Percentiles rank a stretch among this genome's conserved stretches.
Evolutionary conservation across 805 yeast species (phyloP).

Genomic region (Candida ipomoeae): DNA sequence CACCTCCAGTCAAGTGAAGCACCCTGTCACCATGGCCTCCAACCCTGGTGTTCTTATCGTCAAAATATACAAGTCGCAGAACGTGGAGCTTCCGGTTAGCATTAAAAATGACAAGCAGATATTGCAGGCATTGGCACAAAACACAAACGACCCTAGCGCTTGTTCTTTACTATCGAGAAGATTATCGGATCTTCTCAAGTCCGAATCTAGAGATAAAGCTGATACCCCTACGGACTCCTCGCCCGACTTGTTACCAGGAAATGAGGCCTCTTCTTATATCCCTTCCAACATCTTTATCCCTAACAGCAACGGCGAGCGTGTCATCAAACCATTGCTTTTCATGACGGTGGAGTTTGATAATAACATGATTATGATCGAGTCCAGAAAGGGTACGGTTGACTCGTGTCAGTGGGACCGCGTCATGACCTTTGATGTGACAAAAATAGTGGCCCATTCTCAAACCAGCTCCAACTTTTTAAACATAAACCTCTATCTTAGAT

Average conservation of each 20-base stretch:
- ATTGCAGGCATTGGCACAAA: conserved; percentile 59
- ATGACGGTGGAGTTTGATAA: conserved; percentile 93
- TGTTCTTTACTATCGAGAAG: conserved; percentile 11
- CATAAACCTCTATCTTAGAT: conserved; percentile 72
- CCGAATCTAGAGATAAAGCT: conserved; percentile 7
- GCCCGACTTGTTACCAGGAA: conserved; percentile 27
- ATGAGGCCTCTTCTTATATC: conserved; percentile 35
- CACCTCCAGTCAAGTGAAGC: background rate
- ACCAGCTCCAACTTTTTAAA: conserved; percentile 53
- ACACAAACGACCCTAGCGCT: conserved; percentile 34
- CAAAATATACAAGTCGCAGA: conserved; percentile 67
- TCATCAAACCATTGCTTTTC: conserved; percentile 67
- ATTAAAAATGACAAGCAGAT: conserved; percentile 61
- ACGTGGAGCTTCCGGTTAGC: conserved; percentile 66
- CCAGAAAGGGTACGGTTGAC: conserved; percentile 75
- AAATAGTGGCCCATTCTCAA: conserved; percentile 30
- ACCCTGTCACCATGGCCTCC: conserved; percentile 16
- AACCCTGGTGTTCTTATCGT: conserved; percentile 73
- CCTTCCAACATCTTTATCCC: conserved; percentile 54
- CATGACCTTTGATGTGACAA: conserved; percentile 80
- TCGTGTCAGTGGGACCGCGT: conserved; percentile 84
- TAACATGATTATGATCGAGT: conserved; percentile 83
- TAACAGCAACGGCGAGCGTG: conserved; percentile 38
- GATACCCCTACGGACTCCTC: conserved; percentile 8
- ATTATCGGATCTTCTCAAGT: conserved; percentile 9